These are phyloP conservation scores for Solanum okadae DNA, from an alignment of 257 asterid genomes.

Conservation along the genomic window DNA sequence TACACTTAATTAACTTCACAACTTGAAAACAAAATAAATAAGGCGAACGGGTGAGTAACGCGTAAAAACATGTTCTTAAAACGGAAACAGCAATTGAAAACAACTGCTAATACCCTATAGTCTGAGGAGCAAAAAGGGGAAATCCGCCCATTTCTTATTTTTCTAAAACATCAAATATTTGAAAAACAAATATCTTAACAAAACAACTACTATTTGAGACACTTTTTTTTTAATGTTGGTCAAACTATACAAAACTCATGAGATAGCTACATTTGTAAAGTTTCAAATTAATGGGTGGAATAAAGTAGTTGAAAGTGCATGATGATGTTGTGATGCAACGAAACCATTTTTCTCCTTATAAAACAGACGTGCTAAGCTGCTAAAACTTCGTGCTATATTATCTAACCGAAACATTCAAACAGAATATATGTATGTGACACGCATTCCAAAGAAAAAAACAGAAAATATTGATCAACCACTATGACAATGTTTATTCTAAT, in stretches of 20 bases:
- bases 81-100: too few species aligned
- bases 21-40: too few species aligned
- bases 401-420: background rate
- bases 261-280: constrained; percentile 11
- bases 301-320: constrained; percentile 37
- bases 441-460: background rate
- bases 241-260: constrained; percentile 33
- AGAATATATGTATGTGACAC: background rate
- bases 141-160: background rate
- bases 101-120: too few species aligned
- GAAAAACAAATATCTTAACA: background rate
- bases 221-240: background rate
- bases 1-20: background rate
- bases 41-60: accelerated
- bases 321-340: constrained; percentile 28
- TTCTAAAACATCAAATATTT: background rate
- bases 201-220: background rate
- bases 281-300: background rate
- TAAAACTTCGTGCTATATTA: background rate
- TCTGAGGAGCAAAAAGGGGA: background rate
- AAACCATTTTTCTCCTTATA: constrained; percentile 7
- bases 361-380: background rate
- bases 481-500: background rate
- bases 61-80: too few species aligned
- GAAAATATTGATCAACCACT: constrained; percentile 23